Base-by-base conservation (phyloP, 129 eudicot species). In the Lonicera japonica region DNA sequence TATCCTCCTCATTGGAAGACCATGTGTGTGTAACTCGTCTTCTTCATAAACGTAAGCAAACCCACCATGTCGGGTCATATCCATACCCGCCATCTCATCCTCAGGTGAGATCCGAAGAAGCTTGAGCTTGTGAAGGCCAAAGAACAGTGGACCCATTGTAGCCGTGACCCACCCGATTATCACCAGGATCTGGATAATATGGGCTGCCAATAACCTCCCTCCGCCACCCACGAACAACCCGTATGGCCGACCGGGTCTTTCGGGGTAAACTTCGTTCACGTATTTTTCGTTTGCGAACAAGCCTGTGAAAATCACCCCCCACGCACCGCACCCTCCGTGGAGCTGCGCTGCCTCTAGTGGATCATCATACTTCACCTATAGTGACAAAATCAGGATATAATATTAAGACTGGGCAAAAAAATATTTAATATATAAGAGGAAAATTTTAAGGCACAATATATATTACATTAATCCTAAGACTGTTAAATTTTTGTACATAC, bases 31-130 rank as follows among this genome's bases (percentile, higher is more conserved):
- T 0, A 25, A 43, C 3, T 52, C 70, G 7, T 68, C 75, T 22
- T 73, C 77, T 2, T 69, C 73, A 20, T 68, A 75, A 20, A 34
- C 80, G 23, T 73, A 78, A 3, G 83, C 83, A 36, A 61, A 73
- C 36, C 83, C 83, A 5, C 83, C 83, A 43, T 78, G 83, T 34
- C 83, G 66, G 61, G 83, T 66, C 74, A 78, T 0, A 58, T 78
- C 83, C 71, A 78, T 68, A 56, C 83, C 83, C 34, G 73, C 73
- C 70, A 78, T 59, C 57, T 78, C 83, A 17, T 72, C 83, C n/a
- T 78, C 83, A 0, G 51, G 39, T 11, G 83, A 78, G 40, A 78
- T 78, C 58, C 83, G 50, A 7, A 78, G 70, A 20, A 78, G 62
- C 18, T 71, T 72, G 16, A 78, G n/a, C 54, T 73, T 78, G 22